Evolutionary conservation across 495 filamentous ascomycete species (phyloP), one percentile per base, ranked within the genome.

Genomic region (Aspergillus conjunctus): DNA sequence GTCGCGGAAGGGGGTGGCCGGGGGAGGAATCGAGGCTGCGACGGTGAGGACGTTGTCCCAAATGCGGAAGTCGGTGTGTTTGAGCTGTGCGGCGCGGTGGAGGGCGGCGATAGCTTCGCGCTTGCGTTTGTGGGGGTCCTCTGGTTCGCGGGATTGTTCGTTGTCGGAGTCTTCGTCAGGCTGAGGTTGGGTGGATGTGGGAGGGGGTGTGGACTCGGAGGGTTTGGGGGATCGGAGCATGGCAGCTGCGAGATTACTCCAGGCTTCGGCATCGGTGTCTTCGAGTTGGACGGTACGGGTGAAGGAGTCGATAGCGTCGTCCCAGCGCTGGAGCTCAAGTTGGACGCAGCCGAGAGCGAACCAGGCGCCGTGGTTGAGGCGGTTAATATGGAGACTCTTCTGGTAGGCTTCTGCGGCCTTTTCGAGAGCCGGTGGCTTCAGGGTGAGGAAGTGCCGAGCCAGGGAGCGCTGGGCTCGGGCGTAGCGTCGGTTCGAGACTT

Each of bases 21-120:
- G 92, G 0, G 92, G 91, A 0, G 81, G 80, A 15, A 92, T 79
- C 9, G 91, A 88, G 5, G 90, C 85, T 0, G 90, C 88, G 41
- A 99, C 87, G 2, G 89, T 91, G 50, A 98, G 82, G 14, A 97
- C 84, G 68, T 99, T 99, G 61, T 96, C 91, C 93, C 92, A 97
- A 63, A 99, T 97, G 59, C 91, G 85, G 81, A 86, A 89, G 74
- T 92, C 90, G 59, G 89, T 87, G 70, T 89, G 81, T 34, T 94
- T 93, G 21, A 94, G 83, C 14, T 81, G 77, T 3, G 91, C 91
- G 37, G 92, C 94, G 54, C 88, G 85, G 66, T 93, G 92, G 68
- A 96, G 88, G 1, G 95, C 93, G 11, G 80, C 72, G 3, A 98
- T 85, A 14, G 94, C 89, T 61, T 93, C 88, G 4, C 79, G 77